phyloP scores from a whole-genome alignment of 2,329 filamentous ascomycete species.

The Bipolaris sorokiniana region DNA sequence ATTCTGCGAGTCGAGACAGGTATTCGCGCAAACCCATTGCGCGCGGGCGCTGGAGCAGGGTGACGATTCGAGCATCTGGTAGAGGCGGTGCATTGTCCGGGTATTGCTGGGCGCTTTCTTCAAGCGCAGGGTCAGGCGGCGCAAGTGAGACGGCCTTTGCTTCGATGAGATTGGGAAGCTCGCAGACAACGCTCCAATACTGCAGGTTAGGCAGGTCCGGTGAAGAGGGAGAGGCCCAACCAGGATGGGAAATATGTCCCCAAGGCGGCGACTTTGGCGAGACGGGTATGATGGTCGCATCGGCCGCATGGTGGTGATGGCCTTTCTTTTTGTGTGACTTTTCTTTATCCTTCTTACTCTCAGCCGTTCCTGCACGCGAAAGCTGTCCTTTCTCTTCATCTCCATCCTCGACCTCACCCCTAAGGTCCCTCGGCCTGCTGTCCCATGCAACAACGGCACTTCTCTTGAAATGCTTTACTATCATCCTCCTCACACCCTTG shows the following conservation, averaged over 20 bases:
- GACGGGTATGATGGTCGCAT: conserved; percentile 48
- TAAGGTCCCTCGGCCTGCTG: conserved; percentile 69
- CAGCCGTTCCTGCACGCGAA: conserved; percentile 28
- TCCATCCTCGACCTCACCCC: conserved; percentile 48
- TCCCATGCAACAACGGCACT: conserved; percentile 85
- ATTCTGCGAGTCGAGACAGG: conserved; percentile 69
- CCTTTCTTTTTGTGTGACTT: conserved; percentile 39
- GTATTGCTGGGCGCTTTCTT: conserved; percentile 26
- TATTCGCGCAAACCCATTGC: conserved; percentile 82
- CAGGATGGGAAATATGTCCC: conserved; percentile 83
- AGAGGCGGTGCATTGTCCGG: conserved; percentile 40
- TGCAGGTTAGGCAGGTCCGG: conserved; percentile 79
- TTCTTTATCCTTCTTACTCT: conserved; percentile 40
- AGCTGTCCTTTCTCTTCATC: conserved; percentile 21
- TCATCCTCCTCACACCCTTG: conserved; percentile 75
- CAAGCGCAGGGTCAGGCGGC: conserved; percentile 60
- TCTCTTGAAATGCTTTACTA: conserved; percentile 72
- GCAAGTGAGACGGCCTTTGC: conserved; percentile 89
- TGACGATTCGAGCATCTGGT: conserved; percentile 71
- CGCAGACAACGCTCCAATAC: conserved; percentile 79
- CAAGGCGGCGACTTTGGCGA: conserved; percentile 64
- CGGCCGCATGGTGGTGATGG: conserved; percentile 27
- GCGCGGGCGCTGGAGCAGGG: conserved; percentile 71
- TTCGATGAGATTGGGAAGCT: conserved; percentile 89
- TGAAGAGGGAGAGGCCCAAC: conserved; percentile 83